Percentiles rank a stretch among this genome's conserved stretches.
phyloP scores from a whole-genome alignment of 768 basidiomycete species.

The Harrya chromipes region DNA sequence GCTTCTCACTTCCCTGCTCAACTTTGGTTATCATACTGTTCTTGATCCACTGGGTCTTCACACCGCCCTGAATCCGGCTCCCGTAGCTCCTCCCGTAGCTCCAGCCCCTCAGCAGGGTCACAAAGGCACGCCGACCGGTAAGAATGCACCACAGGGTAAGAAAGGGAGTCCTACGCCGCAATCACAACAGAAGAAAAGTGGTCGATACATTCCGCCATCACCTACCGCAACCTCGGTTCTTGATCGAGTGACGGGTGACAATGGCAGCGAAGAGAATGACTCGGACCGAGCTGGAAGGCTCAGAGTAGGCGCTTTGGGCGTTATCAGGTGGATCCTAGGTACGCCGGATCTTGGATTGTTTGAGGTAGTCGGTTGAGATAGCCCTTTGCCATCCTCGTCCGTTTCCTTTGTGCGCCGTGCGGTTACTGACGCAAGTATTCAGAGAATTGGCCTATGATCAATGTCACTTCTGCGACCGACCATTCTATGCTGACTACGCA shows the following conservation, averaged over 20 bases:
- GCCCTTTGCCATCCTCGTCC: background rate
- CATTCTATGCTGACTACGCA: conserved; percentile 1
- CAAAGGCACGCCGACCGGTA: conserved; percentile 6
- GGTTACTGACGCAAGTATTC: background rate
- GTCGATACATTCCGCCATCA: conserved; percentile 27
- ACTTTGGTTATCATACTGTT: conserved; percentile 52
- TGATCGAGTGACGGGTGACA: conserved; percentile 24
- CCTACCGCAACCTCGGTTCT: conserved; percentile 18
- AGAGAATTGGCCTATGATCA: conserved; percentile 17
- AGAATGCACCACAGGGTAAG: conserved; percentile 12
- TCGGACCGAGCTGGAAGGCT: conserved; percentile 68
- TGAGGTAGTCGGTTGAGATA: background rate
- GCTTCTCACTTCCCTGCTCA: conserved; percentile 37
- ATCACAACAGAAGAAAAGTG: conserved; percentile 30
- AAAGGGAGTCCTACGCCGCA: conserved; percentile 23
- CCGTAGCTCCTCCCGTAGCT: conserved; percentile 32
- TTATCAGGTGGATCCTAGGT: conserved; percentile 63
- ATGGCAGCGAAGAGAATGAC: conserved; percentile 59
- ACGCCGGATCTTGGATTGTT: conserved; percentile 23
- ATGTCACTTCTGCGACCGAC: background rate
- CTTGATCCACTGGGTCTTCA: conserved; percentile 64
- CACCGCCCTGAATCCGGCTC: conserved; percentile 58
- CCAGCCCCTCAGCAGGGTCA: conserved; percentile 8
- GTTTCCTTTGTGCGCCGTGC: background rate
- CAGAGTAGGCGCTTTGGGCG: conserved; percentile 65